These are phyloP conservation scores for Myriosclerotinia scirpicola DNA, from an alignment of 2,329 filamentous ascomycete genomes.

Conservation along the genomic window DNA sequence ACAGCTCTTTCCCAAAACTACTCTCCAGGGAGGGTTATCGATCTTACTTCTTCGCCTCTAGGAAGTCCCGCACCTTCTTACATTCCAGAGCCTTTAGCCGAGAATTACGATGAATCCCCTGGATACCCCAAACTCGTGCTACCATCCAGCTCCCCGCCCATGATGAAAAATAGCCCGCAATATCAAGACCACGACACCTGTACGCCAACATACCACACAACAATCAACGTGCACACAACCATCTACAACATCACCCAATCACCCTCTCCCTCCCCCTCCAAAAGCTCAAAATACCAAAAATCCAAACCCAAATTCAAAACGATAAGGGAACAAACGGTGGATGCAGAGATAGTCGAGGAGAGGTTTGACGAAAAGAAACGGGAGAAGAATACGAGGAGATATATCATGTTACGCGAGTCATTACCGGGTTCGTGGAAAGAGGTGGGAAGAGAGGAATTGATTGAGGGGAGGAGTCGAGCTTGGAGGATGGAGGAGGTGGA, in stretches of 20 bases:
- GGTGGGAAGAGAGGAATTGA: conserved; percentile 9
- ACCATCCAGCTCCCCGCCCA: conserved; percentile 1
- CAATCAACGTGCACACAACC: conserved; percentile 11
- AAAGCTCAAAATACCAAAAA: not conserved
- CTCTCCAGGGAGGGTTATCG: conserved; percentile 10
- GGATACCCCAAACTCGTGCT: conserved; percentile 9
- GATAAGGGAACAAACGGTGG: conserved; percentile 3
- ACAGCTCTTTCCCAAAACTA: conserved; percentile 14
- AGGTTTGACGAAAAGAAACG: not conserved
- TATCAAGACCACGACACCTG: not conserved
- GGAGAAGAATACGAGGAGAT: conserved; percentile 5
- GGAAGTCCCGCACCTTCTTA: not conserved
- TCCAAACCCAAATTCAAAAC: not conserved
- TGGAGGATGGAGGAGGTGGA: conserved; percentile 24
- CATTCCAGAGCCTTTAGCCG: not conserved
- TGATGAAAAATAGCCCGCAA: not conserved
- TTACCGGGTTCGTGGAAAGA: conserved; percentile 22
- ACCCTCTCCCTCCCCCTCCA: conserved; percentile 3
- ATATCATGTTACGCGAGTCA: conserved; percentile 20
- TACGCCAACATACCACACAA: conserved; percentile 3
- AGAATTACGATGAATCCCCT: not conserved
- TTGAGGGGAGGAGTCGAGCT: conserved; percentile 22
- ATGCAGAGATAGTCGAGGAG: conserved; percentile 7
- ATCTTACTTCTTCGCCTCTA: conserved; percentile 17
- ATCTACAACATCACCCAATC: conserved; percentile 17